A percentile compares a stretch with the other conserved stretches of the same genome.
These are phyloP conservation scores for Medicago truncatula DNA, from an alignment of 306 rosid genomes.

Conservation along the genomic window MtrunA17r5.0-ANR NC_053043.1:40192001-40192500, in stretches of 20 bases:
- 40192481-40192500: slow-evolving; percentile 15
- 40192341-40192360: slow-evolving; percentile 26
- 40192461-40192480: slow-evolving; percentile 23
- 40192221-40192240: slow-evolving; percentile 22
- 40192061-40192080: slow-evolving; percentile 18
- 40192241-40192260: neutral
- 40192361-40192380: slow-evolving; percentile 26
- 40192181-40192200: slow-evolving; percentile 13
- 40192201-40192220: slow-evolving; percentile 9
- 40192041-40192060: slow-evolving; percentile 26
- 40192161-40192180: neutral
- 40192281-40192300: slow-evolving; percentile 17
- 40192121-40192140: slow-evolving; percentile 13
- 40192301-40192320: slow-evolving; percentile 13
- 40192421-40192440: slow-evolving; percentile 11
- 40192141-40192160: neutral
- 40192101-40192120: slow-evolving; percentile 22
- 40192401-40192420: neutral
- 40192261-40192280: neutral
- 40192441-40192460: slow-evolving; percentile 8
- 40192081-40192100: slow-evolving; percentile 7
- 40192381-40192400: neutral
- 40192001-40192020: slow-evolving; percentile 23
- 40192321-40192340: neutral
- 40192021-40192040: slow-evolving; percentile 16